Base-by-base conservation (phyloP, 2,329 filamentous ascomycete species). In the Alternaria novae-zelandiae region DNA sequence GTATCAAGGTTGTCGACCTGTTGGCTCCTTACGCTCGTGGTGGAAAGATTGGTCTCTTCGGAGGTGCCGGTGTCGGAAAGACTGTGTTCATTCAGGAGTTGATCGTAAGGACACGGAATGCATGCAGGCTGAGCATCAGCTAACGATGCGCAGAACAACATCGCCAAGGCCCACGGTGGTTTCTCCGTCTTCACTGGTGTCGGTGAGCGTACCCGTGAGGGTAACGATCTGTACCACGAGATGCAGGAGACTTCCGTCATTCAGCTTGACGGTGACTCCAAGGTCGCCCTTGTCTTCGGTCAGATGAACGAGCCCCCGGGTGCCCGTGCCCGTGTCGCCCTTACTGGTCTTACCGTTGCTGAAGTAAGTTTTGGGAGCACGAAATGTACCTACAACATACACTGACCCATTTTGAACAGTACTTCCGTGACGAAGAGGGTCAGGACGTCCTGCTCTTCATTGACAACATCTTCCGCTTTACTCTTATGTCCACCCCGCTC, bases 31-130 rank as follows among this genome's bases (percentile, higher is more conserved):
- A 99, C 86, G 96, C 96, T 83, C 96, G 96, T 96, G 96, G 96
- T 93, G 96, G 96, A 90, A 99, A 99, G 92, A 99, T 99, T 89
- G 96, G 96, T 93, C 94, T 99, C 78, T 99, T 99, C 87, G 96
- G 96, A 87, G 96, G 96, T 95, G 96, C 96, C 80, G 96, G 96
- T 96, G 96, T 99, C 89, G 96, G 96, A 86, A 99, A 99, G 92
- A 99, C 96, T 83, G 96, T 99, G 83, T 99, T 98, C 89, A 99
- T 99, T 85, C 96, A 99, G 90, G 96, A 99, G 88, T 87, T 99
- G 83, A 99, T 99, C 88, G 88, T 90, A 85, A 79, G 87, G 20
- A 63, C 3, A n/a, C 41, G 11, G n/a, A 20, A n/a, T 46, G 15
- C 2, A 2, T 30, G 10, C n/a, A 26, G 2, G 43, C 8, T 11